Percentiles rank a stretch among this genome's conserved stretches.
Evolutionary conservation across 306 rosid genomes (phyloP).

Genomic region (Citrullus colocynthis): DNA sequence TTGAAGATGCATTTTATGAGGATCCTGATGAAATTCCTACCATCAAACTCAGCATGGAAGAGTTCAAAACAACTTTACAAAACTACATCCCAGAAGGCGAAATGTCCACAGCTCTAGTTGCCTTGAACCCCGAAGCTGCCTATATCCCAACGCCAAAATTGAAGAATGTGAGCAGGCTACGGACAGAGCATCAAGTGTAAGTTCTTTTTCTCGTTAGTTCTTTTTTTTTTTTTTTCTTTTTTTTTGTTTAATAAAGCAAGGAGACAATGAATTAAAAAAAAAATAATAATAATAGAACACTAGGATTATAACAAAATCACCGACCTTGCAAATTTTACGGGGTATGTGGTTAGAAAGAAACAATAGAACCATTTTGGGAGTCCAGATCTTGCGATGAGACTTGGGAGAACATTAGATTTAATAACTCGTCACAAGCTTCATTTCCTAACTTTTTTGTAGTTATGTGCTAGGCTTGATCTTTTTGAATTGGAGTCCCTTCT

Average conservation of each 20-base stretch:
- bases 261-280: neutral
- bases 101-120: conserved; percentile 77
- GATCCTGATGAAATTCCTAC: conserved; percentile 63
- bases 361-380: neutral
- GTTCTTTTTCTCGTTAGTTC: conserved; percentile 5
- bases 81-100: conserved; percentile 37
- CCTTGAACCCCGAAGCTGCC: conserved; percentile 43
- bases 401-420: neutral
- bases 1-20: conserved; percentile 51
- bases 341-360: neutral
- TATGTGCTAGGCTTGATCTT: neutral
- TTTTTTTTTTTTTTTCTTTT: neutral
- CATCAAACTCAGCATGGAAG: conserved; percentile 30
- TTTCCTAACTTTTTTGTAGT: neutral
- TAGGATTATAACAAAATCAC: neutral
- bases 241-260: neutral
- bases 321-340: neutral
- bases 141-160: conserved; percentile 58
- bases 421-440: neutral
- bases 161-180: conserved; percentile 72
- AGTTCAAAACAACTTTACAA: conserved; percentile 29
- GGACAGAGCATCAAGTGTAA: conserved; percentile 97
- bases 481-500: neutral
- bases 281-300: neutral
- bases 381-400: neutral